Percentiles rank a stretch among this genome's conserved stretches.
Evolutionary conservation across 2,329 filamentous ascomycete genomes (phyloP).

Genomic region (Basipetospora chlamydospora): DNA sequence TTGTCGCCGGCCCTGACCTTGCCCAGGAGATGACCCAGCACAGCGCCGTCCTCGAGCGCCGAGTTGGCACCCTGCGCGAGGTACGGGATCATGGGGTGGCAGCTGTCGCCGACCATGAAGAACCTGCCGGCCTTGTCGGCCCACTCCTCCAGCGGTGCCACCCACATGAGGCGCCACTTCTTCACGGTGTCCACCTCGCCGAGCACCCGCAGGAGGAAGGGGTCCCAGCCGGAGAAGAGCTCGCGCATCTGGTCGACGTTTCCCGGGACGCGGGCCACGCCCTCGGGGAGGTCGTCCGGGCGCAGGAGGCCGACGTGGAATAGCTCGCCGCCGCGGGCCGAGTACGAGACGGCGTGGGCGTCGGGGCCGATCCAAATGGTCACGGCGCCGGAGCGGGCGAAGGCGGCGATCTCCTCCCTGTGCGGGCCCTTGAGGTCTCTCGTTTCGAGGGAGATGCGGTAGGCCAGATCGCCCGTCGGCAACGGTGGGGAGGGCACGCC

Average conservation of each 20-base stretch:
- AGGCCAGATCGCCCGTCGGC: slow-evolving; percentile 40
- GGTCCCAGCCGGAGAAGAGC: slow-evolving; percentile 5
- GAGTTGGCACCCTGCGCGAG: slow-evolving; percentile 54
- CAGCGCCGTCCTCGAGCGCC: slow-evolving; percentile 53
- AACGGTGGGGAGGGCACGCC: slow-evolving; percentile 27
- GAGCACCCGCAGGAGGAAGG: slow-evolving; percentile 5
- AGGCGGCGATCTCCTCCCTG: slow-evolving; percentile 21
- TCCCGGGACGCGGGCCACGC: neutral
- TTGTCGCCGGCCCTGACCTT: slow-evolving; percentile 5
- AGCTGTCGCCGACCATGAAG: slow-evolving; percentile 37
- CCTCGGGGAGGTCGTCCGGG: slow-evolving; percentile 26
- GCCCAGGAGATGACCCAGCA: slow-evolving; percentile 29
- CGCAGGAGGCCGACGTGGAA: slow-evolving; percentile 32
- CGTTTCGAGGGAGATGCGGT: slow-evolving; percentile 33
- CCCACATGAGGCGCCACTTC: slow-evolving; percentile 7
- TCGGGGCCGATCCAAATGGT: slow-evolving; percentile 40
- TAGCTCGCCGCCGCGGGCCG: slow-evolving; percentile 24
- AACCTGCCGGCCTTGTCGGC: neutral
- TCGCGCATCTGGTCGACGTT: slow-evolving; percentile 1
- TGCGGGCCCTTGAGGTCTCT: slow-evolving; percentile 28
- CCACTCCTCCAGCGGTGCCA: slow-evolving; percentile 1
- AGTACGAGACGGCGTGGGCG: slow-evolving; percentile 33
- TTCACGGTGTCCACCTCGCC: slow-evolving; percentile 6
- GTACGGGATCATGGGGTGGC: slow-evolving; percentile 50
- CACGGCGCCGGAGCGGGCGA: slow-evolving; percentile 30